These are phyloP conservation scores for Fusarium xylarioides DNA, from an alignment of 2,329 filamentous ascomycete genomes.

Conservation along the genomic window DNA sequence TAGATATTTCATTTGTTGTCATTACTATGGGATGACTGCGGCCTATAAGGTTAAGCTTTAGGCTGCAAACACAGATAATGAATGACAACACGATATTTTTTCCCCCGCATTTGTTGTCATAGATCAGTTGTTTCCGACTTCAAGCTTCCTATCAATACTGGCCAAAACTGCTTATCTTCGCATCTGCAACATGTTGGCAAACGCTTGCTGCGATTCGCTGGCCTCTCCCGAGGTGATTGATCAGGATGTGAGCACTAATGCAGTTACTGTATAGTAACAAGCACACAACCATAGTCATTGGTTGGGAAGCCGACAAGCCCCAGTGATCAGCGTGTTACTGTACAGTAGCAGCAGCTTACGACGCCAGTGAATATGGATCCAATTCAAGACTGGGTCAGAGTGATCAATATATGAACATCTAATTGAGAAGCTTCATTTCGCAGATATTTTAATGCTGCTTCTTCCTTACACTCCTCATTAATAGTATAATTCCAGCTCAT, in stretches of 20 bases:
- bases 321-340: constrained; percentile 1
- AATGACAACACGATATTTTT: no score
- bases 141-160: fast-evolving
- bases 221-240: no score
- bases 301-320: not conserved
- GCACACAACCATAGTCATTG: not conserved
- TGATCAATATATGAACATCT: not conserved
- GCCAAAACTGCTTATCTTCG: not conserved
- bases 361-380: not conserved
- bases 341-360: not conserved
- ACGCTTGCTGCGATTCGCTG: not conserved
- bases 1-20: not conserved
- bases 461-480: fast-evolving
- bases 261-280: constrained; percentile 17
- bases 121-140: not conserved
- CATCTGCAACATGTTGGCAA: not conserved
- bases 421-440: not conserved
- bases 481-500: fast-evolving
- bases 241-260: constrained; percentile 10
- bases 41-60: no score
- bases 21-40: no score
- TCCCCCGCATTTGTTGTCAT: not conserved
- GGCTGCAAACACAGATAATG: no score
- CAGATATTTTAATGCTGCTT: not conserved
- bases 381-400: not conserved